Conservation (phyloP, 306 rosid genomes). For the Cucurbita maxima region DNA sequence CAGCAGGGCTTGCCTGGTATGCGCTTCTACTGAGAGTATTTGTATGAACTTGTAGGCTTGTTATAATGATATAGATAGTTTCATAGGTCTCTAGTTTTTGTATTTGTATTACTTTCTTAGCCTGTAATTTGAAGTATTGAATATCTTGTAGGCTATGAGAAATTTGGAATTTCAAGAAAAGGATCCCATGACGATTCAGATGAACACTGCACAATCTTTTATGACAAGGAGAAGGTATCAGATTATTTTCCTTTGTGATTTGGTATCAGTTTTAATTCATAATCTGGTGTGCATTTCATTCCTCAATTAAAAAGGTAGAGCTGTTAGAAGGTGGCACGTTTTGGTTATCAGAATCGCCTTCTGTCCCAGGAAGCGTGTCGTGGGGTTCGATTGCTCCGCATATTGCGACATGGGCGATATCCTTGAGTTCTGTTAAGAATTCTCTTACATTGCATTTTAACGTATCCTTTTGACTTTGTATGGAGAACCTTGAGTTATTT, state of each 20-base stretch:
- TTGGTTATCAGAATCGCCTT: slow-evolving; percentile 96
- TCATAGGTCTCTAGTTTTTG: background rate
- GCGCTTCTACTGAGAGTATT: slow-evolving; percentile 1
- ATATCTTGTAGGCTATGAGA: slow-evolving; percentile 56
- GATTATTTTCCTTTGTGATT: background rate
- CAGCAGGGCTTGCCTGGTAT: slow-evolving; percentile 89
- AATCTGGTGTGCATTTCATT: background rate
- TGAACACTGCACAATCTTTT: slow-evolving; percentile 88
- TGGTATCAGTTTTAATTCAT: background rate
- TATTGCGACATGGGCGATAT: slow-evolving; percentile 96
- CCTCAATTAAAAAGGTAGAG: slow-evolving; percentile 50
- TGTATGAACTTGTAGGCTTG: slow-evolving; percentile 10
- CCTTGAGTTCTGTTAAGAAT: slow-evolving; percentile 30
- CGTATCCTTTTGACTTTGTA: background rate
- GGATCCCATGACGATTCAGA: slow-evolving; percentile 76
- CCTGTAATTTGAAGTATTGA: slow-evolving; percentile 3
- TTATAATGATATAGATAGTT: background rate
- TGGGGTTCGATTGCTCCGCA: slow-evolving; percentile 92
- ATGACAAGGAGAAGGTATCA: slow-evolving; percentile 70
- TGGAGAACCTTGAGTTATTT: slow-evolving; percentile 12
- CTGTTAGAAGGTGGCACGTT: slow-evolving; percentile 94
- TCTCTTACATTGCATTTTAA: slow-evolving; percentile 5
- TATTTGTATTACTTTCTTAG: background rate
- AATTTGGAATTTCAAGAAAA: slow-evolving; percentile 76
- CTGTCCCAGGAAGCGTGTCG: slow-evolving; percentile 94